phyloP scores from a whole-genome alignment of 192 early-diverging fungal species.

The Mortierella antarctica region DNA sequence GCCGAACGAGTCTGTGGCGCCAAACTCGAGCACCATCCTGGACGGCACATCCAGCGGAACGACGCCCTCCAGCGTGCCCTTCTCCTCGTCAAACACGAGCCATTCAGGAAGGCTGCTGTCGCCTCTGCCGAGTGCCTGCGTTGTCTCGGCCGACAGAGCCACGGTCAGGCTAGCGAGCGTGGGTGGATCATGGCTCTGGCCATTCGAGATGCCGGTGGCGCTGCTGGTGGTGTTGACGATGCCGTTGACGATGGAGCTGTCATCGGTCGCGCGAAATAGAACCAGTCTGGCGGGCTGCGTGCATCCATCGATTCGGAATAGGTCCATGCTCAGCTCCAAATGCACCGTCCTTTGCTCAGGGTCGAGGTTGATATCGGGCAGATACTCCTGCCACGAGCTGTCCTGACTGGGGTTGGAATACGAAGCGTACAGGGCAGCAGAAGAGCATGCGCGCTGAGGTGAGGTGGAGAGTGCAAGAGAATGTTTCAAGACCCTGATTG shows the following conservation, averaged over 20 bases:
- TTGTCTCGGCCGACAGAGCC: constrained; percentile 5
- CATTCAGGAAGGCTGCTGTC: constrained; percentile 11
- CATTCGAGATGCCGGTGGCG: background rate
- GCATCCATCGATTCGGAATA: constrained; percentile 14
- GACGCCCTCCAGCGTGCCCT: background rate
- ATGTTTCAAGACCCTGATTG: constrained; percentile 7
- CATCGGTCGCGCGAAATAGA: background rate
- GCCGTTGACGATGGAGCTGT: too few species aligned
- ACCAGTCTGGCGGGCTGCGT: background rate
- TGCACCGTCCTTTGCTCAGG: background rate
- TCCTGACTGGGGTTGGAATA: too few species aligned
- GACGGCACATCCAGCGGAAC: background rate
- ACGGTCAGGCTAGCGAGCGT: background rate
- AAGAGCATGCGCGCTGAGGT: constrained; percentile 7
- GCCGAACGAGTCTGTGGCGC: background rate
- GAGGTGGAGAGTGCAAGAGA: constrained; percentile 4
- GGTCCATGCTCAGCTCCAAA: background rate
- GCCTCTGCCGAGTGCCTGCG: background rate
- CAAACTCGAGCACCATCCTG: constrained; percentile 3
- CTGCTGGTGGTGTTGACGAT: background rate
- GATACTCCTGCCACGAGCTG: background rate
- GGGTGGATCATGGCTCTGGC: background rate
- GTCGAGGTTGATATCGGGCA: constrained; percentile 9
- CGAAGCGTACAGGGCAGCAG: background rate
- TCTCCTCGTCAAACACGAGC: constrained; percentile 2